Percentiles rank a stretch among this genome's conserved stretches.
Evolutionary conservation across 176 grass and related monocot genomes (phyloP).

Genomic region (Dendrocalamus sinicus): DNA sequence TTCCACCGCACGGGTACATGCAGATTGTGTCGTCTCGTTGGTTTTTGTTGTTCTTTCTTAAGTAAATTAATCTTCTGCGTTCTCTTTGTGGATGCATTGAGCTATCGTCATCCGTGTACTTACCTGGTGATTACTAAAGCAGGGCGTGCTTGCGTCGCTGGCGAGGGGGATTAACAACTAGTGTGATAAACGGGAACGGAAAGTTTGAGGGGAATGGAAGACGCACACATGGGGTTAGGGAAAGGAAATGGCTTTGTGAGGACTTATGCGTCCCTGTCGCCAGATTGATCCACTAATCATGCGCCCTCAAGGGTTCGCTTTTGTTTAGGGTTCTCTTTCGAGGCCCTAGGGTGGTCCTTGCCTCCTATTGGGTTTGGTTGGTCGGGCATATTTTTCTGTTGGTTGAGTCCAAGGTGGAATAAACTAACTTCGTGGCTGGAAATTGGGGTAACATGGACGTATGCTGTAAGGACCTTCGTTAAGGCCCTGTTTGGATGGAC

Average conservation of each 20-base stretch:
- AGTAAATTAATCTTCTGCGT: background rate
- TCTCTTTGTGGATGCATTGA: background rate
- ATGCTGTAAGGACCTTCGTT: background rate
- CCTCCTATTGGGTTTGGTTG: background rate
- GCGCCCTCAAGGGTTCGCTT: background rate
- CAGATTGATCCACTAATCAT: conserved; percentile 42
- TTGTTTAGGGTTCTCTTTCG: conserved; percentile 39
- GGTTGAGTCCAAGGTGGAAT: too few relatives aligned
- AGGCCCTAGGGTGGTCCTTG: conserved; percentile 42
- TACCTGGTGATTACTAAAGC: background rate
- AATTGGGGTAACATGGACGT: background rate
- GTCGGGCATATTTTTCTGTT: background rate
- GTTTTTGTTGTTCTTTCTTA: background rate
- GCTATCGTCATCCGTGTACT: background rate
- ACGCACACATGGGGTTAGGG: conserved; percentile 5
- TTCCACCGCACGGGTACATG: conserved; percentile 2
- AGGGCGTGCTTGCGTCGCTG: background rate
- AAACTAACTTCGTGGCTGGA: too few relatives aligned
- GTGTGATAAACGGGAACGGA: background rate
- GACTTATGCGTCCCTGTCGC: conserved; percentile 39
- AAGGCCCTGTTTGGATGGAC: too few relatives aligned
- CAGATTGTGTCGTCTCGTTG: background rate
- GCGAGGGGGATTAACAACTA: background rate
- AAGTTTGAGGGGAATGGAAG: background rate
- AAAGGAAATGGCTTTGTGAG: background rate